phyloP scores from a whole-genome alignment of 2,329 filamentous ascomycete species.

The Elsinoe necatrix region DNA sequence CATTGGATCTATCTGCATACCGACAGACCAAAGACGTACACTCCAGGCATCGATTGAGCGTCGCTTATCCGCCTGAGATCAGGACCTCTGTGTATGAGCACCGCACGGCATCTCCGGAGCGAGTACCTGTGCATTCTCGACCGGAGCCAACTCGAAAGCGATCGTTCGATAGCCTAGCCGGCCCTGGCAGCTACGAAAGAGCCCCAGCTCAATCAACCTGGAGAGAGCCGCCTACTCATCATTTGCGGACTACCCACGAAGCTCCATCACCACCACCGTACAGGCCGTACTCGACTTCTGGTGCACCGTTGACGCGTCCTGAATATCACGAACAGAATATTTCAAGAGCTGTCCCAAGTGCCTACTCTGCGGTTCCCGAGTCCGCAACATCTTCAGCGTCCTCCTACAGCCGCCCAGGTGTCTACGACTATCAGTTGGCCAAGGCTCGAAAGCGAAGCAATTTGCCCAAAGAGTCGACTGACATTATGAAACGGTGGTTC shows the following conservation, averaged over 20 bases:
- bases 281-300: constrained; percentile 11
- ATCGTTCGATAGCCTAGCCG: constrained; percentile 8
- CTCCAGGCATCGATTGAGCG: constrained; percentile 12
- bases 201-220: background rate
- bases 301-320: constrained; percentile 1
- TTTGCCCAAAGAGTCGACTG: constrained; percentile 32
- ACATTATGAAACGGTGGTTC: constrained; percentile 35
- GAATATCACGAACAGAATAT: background rate
- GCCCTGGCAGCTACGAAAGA: background rate
- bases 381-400: background rate
- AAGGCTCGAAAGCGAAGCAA: constrained; percentile 33
- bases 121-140: background rate
- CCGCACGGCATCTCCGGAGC: constrained; percentile 9
- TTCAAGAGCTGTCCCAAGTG: background rate
- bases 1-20: constrained; percentile 4
- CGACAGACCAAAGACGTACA: constrained; percentile 11
- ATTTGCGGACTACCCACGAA: background rate
- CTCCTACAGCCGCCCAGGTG: constrained; percentile 23
- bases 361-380: background rate
- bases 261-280: constrained; percentile 9
- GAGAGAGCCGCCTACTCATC: background rate
- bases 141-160: background rate
- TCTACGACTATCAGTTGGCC: constrained; percentile 31
- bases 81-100: constrained; percentile 1
- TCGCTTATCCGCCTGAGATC: constrained; percentile 9